Evolutionary conservation across 2,329 filamentous ascomycete genomes (phyloP).

Genomic region (Pestalotiopsis sp.): DNA sequence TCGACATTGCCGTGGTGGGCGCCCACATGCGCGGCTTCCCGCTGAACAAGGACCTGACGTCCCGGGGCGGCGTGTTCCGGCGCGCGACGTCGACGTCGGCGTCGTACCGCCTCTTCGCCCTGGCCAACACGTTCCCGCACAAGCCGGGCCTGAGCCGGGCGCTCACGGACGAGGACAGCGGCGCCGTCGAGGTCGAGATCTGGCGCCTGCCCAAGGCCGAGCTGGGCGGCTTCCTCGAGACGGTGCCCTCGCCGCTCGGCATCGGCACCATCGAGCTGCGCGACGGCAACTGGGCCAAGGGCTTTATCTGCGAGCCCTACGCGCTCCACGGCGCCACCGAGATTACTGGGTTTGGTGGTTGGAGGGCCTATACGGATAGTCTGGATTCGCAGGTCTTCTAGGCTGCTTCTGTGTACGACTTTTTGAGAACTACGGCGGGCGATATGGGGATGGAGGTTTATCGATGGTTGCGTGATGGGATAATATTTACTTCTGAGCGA

Average conservation of each 20-base stretch:
- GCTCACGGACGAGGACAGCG: slow-evolving; percentile 18
- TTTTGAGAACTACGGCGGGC: too few species aligned
- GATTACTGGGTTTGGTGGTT: slow-evolving; percentile 32
- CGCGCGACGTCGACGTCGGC: slow-evolving; percentile 27
- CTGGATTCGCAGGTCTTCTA: not conserved
- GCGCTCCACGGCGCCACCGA: slow-evolving; percentile 31
- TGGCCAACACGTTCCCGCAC: slow-evolving; percentile 10
- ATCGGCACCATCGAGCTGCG: slow-evolving; percentile 36
- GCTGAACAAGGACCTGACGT: slow-evolving; percentile 33
- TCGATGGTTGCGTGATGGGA: too few species aligned
- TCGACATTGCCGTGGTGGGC: slow-evolving; percentile 32
- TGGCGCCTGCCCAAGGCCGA: slow-evolving; percentile 32
- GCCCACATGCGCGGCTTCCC: slow-evolving; percentile 35
- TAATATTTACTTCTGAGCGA: too few species aligned
- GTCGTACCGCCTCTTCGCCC: not conserved
- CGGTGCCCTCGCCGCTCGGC: slow-evolving; percentile 33
- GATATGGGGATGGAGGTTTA: too few species aligned
- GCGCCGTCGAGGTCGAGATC: slow-evolving; percentile 33
- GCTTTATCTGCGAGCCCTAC: slow-evolving; percentile 37
- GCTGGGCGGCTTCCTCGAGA: slow-evolving; percentile 32
- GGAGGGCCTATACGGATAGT: slow-evolving; percentile 27
- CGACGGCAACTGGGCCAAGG: slow-evolving; percentile 33
- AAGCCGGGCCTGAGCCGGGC: slow-evolving; percentile 34
- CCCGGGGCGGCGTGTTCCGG: slow-evolving; percentile 27
- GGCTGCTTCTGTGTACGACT: slow-evolving; percentile 2